phyloP scores from a whole-genome alignment of 2,329 filamentous ascomycete species.

The Beauveria australis region DNA sequence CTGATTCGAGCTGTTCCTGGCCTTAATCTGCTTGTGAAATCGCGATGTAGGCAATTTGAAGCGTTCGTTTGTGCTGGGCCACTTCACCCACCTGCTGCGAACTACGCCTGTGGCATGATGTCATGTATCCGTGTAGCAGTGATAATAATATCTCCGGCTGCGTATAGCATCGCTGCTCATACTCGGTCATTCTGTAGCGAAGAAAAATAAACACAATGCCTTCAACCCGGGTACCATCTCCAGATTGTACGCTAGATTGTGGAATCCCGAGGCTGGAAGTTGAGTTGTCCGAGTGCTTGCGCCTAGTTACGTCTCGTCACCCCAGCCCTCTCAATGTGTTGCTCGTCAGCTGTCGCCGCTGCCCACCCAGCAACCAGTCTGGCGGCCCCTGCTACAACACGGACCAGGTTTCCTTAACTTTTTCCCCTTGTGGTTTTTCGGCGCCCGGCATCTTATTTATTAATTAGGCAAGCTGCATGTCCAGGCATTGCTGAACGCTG shows the following conservation, averaged over 20 bases:
- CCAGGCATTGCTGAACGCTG: neutral
- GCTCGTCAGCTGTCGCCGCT: slow-evolving; percentile 3
- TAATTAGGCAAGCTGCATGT: neutral
- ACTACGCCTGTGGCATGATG: neutral
- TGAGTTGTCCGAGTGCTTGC: neutral
- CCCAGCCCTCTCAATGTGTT: slow-evolving; percentile 6
- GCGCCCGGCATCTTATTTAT: neutral
- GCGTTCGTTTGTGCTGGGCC: neutral
- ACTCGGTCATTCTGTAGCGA: neutral
- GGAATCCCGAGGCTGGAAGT: neutral
- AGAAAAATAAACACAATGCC: neutral
- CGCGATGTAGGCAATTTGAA: neutral
- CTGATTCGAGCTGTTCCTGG: neutral
- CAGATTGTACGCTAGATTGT: neutral
- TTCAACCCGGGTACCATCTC: neutral
- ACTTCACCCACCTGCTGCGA: neutral
- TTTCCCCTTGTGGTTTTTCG: neutral
- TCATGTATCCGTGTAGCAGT: neutral
- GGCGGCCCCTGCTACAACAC: neutral
- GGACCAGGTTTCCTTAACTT: neutral
- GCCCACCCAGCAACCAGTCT: slow-evolving; percentile 1
- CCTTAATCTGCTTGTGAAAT: neutral
- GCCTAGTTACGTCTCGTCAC: neutral
- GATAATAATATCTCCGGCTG: neutral
- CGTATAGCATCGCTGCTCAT: neutral